Conservation (phyloP, 176 grass and related monocot species). For the Zoysia japonica region DNA sequence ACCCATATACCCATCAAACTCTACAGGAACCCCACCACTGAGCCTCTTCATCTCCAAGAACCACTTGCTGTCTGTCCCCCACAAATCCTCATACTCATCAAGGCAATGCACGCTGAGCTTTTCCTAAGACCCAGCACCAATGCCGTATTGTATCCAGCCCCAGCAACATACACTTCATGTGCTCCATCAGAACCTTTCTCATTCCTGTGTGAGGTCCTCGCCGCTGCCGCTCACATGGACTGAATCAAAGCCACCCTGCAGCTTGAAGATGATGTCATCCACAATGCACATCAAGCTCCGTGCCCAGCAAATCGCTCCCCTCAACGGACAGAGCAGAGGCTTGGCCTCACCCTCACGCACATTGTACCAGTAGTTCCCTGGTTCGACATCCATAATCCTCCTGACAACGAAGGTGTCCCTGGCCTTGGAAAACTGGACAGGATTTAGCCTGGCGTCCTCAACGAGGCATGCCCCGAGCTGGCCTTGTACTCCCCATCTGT, state of each 20-base stretch:
- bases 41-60: slow-evolving; percentile 72
- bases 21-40: slow-evolving; percentile 68
- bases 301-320: slow-evolving; percentile 39
- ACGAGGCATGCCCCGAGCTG: slow-evolving; percentile 52
- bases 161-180: slow-evolving; percentile 62
- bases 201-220: slow-evolving; percentile 19
- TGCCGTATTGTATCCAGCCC: slow-evolving; percentile 31
- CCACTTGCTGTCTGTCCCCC: slow-evolving; percentile 65
- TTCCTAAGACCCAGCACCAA: slow-evolving; percentile 55
- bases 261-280: slow-evolving; percentile 49
- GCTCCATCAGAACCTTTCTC: slow-evolving; percentile 44
- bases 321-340: slow-evolving; percentile 26
- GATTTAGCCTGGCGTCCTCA: slow-evolving; percentile 54
- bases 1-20: slow-evolving; percentile 85
- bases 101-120: slow-evolving; percentile 49
- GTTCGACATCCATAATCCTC: slow-evolving; percentile 76
- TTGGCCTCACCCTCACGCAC: slow-evolving; percentile 66
- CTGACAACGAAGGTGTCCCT: slow-evolving; percentile 64
- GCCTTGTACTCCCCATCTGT: slow-evolving; percentile 60
- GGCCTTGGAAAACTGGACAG: slow-evolving; percentile 53
- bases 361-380: slow-evolving; percentile 81
- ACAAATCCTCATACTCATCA: slow-evolving; percentile 67
- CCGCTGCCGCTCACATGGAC: slow-evolving; percentile 44
- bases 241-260: slow-evolving; percentile 64
- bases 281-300: slow-evolving; percentile 68